Conservation (phyloP, 2,329 filamentous ascomycete genomes). For the Neopestalotiopsis sp. region DNA sequence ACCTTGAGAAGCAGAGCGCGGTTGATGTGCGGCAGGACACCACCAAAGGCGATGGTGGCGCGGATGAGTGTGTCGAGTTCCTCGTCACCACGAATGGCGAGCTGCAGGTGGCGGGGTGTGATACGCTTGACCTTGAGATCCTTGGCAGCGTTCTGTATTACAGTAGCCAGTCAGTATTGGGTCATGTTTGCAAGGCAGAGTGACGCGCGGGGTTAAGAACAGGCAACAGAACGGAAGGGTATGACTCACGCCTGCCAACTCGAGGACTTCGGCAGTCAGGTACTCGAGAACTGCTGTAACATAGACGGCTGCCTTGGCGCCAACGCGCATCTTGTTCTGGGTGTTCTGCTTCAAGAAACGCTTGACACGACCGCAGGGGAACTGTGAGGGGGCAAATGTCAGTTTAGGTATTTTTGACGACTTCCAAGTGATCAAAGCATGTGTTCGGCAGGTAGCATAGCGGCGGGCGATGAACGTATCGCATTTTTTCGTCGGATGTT, state of each 20-base stretch:
- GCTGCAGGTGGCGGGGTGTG: constrained; percentile 94
- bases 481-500: not conserved
- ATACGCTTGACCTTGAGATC: constrained; percentile 99
- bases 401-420: not conserved
- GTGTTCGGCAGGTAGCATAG: not conserved
- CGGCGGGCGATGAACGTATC: not conserved
- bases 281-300: constrained; percentile 98
- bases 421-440: not conserved
- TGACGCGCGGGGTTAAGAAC: constrained; percentile 19
- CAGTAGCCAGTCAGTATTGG: constrained; percentile 21
- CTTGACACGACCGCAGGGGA: constrained; percentile 99
- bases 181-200: constrained; percentile 15
- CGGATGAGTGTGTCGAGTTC: constrained; percentile 97
- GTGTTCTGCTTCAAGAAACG: constrained; percentile 99
- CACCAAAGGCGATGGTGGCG: constrained; percentile 97
- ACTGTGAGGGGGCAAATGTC: constrained; percentile 60
- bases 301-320: constrained; percentile 97
- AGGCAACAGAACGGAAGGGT: constrained; percentile 18
- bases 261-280: constrained; percentile 95
- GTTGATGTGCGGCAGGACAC: constrained; percentile 99
- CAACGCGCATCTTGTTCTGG: constrained; percentile 99
- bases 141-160: constrained; percentile 85
- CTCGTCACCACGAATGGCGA: constrained; percentile 97
- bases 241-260: constrained; percentile 82
- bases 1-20: constrained; percentile 94